Conservation (phyloP, 2,329 filamentous ascomycete species). For the Albifimbria verrucaria region DNA sequence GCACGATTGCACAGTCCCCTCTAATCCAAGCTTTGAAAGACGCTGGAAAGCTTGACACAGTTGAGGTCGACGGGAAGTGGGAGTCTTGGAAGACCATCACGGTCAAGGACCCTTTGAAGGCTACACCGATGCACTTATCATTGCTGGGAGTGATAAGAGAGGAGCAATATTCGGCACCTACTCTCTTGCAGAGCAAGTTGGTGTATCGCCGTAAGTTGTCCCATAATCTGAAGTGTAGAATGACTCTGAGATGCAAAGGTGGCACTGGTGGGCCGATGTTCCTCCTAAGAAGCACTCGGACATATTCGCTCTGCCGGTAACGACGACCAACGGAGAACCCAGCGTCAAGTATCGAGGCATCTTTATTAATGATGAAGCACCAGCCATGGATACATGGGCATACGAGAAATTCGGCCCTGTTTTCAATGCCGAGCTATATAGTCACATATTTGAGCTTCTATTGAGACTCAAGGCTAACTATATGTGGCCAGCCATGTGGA, state of each 20-base stretch:
- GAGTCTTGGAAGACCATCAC: slow-evolving; percentile 50
- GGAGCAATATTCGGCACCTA: slow-evolving; percentile 57
- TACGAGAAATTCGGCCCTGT: slow-evolving; percentile 44
- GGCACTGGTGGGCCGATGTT: slow-evolving; percentile 58
- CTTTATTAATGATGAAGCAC: slow-evolving; percentile 55
- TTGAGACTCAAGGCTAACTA: slow-evolving; percentile 60
- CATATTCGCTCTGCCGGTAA: slow-evolving; percentile 42
- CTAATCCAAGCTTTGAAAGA: slow-evolving; percentile 13
- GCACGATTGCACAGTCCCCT: slow-evolving; percentile 16
- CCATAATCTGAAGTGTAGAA: neutral
- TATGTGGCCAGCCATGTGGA: slow-evolving; percentile 67
- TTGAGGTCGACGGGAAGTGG: slow-evolving; percentile 42
- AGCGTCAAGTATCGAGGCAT: slow-evolving; percentile 59
- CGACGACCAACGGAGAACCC: slow-evolving; percentile 41
- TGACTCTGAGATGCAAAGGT: slow-evolving; percentile 20
- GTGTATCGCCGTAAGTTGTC: slow-evolving; percentile 44
- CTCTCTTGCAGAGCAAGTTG: slow-evolving; percentile 56
- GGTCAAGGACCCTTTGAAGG: slow-evolving; percentile 41
- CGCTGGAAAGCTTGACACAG: slow-evolving; percentile 15
- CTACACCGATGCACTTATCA: slow-evolving; percentile 43
- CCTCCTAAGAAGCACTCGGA: slow-evolving; percentile 39
- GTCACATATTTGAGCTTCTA: slow-evolving; percentile 60
- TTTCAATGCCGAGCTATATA: slow-evolving; percentile 56
- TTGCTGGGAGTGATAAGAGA: slow-evolving; percentile 54
- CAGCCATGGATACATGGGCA: slow-evolving; percentile 51